These are phyloP conservation scores for Paracorniculantispora psalliotae DNA, from an alignment of 2,329 filamentous ascomycete genomes.

Conservation along the genomic window DNA sequence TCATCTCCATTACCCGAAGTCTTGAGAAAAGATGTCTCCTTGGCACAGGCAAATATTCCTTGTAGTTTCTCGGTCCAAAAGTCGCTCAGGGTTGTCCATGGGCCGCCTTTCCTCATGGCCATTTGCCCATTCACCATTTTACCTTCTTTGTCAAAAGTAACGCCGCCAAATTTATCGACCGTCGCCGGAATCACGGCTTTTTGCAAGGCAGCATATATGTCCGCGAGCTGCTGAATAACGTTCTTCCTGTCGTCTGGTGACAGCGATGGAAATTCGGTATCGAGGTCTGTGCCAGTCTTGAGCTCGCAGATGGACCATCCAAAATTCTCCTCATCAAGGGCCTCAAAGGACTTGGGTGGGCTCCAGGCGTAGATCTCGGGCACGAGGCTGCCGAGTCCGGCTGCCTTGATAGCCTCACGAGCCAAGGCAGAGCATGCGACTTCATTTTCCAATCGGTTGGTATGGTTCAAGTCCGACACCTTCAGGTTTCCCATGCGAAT, in stretches of 20 bases:
- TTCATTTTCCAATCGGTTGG: conserved; percentile 24
- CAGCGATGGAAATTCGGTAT: conserved; percentile 16
- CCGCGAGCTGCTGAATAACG: conserved; percentile 20
- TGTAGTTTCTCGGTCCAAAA: conserved; percentile 16
- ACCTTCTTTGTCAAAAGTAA: conserved; percentile 17
- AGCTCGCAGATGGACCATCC: conserved; percentile 24
- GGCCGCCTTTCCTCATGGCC: conserved; percentile 17
- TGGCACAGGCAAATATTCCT: conserved; percentile 8
- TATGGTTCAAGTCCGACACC: conserved; percentile 14
- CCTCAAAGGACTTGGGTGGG: neutral
- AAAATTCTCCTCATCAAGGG: conserved; percentile 7
- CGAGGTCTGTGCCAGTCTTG: conserved; percentile 19
- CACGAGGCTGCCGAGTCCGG: conserved; percentile 8
- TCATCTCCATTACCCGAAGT: conserved; percentile 16
- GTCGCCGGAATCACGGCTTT: conserved; percentile 11
- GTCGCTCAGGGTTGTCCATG: conserved; percentile 17
- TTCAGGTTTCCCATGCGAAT: conserved; percentile 17
- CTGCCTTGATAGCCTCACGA: conserved; percentile 15
- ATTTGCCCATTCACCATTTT: conserved; percentile 18
- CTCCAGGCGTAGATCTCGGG: conserved; percentile 22
- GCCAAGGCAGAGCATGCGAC: conserved; percentile 22
- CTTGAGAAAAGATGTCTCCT: conserved; percentile 10
- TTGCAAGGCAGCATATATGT: conserved; percentile 18
- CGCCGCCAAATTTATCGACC: conserved; percentile 15
- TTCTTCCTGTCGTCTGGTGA: neutral